Evolutionary conservation across 2,329 filamentous ascomycete species (phyloP).

Genomic region (Apiospora sp.): DNA sequence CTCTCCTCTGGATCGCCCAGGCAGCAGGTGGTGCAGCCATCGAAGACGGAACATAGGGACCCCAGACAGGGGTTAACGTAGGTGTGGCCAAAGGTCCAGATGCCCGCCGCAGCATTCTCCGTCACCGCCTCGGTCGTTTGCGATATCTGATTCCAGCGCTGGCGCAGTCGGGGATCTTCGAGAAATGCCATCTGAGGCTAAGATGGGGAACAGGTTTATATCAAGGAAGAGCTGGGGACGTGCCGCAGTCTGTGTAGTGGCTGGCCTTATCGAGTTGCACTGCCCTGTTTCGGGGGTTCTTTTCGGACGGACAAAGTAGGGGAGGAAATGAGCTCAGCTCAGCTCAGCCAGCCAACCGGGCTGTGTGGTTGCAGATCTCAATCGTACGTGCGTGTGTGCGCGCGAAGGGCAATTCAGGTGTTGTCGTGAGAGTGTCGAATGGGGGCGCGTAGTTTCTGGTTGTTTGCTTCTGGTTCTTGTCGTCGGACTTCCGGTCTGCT

Average conservation of each 20-base stretch:
- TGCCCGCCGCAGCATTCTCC: conserved; percentile 87
- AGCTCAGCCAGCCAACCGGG: neutral
- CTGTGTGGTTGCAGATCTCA: conserved; percentile 14
- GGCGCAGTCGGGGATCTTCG: conserved; percentile 87
- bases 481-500: conserved; percentile 22
- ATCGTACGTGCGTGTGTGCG: neutral
- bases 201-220: conserved; percentile 7
- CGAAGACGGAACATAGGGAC: conserved; percentile 70
- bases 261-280: neutral
- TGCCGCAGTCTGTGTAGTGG: neutral
- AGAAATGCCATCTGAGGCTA: conserved; percentile 62
- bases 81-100: conserved; percentile 87
- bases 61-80: conserved; percentile 85
- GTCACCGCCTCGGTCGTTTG: conserved; percentile 91
- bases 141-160: conserved; percentile 91
- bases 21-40: conserved; percentile 77
- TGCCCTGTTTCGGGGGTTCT: neutral
- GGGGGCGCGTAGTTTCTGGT: neutral
- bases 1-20: conserved; percentile 78
- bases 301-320: conserved; percentile 8
- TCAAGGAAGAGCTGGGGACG: neutral
- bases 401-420: neutral
- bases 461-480: neutral
- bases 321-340: conserved; percentile 8
- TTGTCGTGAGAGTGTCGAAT: neutral